Evolutionary conservation across 1,139 yeast species (phyloP).

Genomic region (Yamadazyma atlantica): DNA sequence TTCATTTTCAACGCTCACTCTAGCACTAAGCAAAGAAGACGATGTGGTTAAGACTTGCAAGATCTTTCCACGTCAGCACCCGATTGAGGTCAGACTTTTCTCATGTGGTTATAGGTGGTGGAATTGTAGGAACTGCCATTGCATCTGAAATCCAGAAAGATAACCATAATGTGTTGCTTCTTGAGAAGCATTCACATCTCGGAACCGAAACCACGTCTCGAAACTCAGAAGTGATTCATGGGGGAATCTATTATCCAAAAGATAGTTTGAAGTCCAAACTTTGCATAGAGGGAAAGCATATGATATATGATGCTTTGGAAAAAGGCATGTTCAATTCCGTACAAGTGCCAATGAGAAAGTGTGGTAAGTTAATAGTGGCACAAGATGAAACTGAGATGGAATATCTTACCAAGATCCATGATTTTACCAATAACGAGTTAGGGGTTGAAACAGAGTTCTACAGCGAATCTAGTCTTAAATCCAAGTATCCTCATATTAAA

Average conservation of each 20-base stretch:
- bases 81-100: conserved; percentile 52
- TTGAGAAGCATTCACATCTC: conserved; percentile 63
- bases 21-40: background rate
- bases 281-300: conserved; percentile 72
- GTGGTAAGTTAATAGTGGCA: conserved; percentile 92
- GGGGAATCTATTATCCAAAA: conserved; percentile 80
- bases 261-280: conserved; percentile 64
- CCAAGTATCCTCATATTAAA: conserved; percentile 61
- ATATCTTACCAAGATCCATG: conserved; percentile 52
- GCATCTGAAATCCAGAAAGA: conserved; percentile 63
- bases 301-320: conserved; percentile 54
- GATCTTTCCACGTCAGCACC: conserved; percentile 6
- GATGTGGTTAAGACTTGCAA: background rate
- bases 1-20: background rate
- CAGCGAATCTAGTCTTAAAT: conserved; percentile 39
- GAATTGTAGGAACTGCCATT: conserved; percentile 81
- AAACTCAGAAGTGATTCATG: conserved; percentile 91
- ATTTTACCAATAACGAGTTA: conserved; percentile 45
- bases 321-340: conserved; percentile 33
- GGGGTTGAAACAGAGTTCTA: conserved; percentile 64
- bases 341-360: conserved; percentile 52
- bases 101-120: conserved; percentile 85
- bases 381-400: conserved; percentile 65
- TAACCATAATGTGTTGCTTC: conserved; percentile 51
- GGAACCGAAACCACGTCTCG: conserved; percentile 86